Conservation (phyloP, 2,329 filamentous ascomycete genomes). For the Nannizzia gypsea region DNA sequence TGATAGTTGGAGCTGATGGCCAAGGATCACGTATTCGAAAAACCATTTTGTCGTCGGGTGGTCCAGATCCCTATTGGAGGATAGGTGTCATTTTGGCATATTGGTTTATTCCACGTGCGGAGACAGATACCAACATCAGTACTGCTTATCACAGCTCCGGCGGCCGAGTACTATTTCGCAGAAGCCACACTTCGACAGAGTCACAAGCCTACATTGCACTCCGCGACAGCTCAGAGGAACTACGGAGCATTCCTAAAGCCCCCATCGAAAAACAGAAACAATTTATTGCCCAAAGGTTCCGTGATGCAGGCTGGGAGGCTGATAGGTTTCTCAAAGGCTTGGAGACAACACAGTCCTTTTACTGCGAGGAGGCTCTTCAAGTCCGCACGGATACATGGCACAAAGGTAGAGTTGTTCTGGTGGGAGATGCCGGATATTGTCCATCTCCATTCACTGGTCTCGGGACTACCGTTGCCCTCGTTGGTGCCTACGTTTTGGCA, state of each 20-base stretch:
- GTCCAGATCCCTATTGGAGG: slow-evolving; percentile 12
- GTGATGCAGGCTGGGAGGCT: slow-evolving; percentile 29
- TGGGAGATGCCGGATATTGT: slow-evolving; percentile 32
- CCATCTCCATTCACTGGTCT: slow-evolving; percentile 24
- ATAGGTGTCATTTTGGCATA: slow-evolving; percentile 20
- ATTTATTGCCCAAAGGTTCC: slow-evolving; percentile 21
- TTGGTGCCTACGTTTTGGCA: slow-evolving; percentile 44
- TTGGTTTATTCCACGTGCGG: slow-evolving; percentile 19
- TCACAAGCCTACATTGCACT: slow-evolving; percentile 18
- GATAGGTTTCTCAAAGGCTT: slow-evolving; percentile 30
- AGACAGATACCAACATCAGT: slow-evolving; percentile 14
- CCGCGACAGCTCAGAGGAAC: neutral
- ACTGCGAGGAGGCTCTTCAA: slow-evolving; percentile 30
- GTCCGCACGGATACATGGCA: slow-evolving; percentile 23
- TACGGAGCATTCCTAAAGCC: neutral
- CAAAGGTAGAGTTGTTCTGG: slow-evolving; percentile 27
- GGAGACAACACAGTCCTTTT: slow-evolving; percentile 33
- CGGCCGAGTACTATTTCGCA: slow-evolving; percentile 16
- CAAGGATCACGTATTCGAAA: slow-evolving; percentile 40
- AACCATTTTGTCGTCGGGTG: slow-evolving; percentile 25
- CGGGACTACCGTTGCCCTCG: slow-evolving; percentile 26
- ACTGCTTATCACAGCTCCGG: slow-evolving; percentile 16
- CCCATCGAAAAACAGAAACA: slow-evolving; percentile 15
- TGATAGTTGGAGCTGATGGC: slow-evolving; percentile 47
- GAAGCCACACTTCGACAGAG: slow-evolving; percentile 16